Base-by-base conservation (phyloP, 2,329 filamentous ascomycete species). In the Fusarium subglutinans region DNA sequence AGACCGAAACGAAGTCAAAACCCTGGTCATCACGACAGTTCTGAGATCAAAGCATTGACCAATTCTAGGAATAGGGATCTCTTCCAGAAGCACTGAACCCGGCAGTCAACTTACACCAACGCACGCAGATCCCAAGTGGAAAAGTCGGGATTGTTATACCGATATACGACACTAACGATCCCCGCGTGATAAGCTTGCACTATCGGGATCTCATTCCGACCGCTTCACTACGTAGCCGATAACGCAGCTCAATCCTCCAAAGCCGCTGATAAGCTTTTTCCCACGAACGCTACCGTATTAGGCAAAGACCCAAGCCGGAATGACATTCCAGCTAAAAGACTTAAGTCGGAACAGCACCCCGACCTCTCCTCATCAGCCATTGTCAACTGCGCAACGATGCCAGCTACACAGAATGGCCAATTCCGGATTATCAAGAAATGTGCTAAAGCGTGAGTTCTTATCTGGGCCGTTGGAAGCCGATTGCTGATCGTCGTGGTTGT, bases 281-380 rank as follows among this genome's bases (percentile, higher is more conserved):
- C 15, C 48, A 45, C 56, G 28, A 54, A 24, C 38, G 37, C 68
- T 70, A 41, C 70, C 67, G 4, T 9, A 69, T 63, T 63, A 57
- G 68, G 75, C 30, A 66, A 70, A 44, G 50, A 30, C 24, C 18
- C 7, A 12, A 22, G 26, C 51, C 70, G 68, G 62, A 53, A 67
- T 37, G 35, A 7, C 24, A 38, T 64, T 61, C 50, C 55, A 60
- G 30, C 26, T 15, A 33, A 56, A 45, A 59, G 48, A 62, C 66
- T 70, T 68, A 72, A 76, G 67, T 76, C 76, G 76, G 76, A 68
- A 78, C 50, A 53, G 26, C 38, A 63, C 76, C 72, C 76, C 76
- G 75, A 77, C 70, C n/a, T 61, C 50, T 40, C 17, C n/a, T 20
- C 11, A 17, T 40, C 37, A 15, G 37, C 17, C 20, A 43, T 40